Percentiles rank a stretch among this genome's conserved stretches.
phyloP scores from a whole-genome alignment of 257 asterid species.

The Jacaranda mimosifolia region DNA sequence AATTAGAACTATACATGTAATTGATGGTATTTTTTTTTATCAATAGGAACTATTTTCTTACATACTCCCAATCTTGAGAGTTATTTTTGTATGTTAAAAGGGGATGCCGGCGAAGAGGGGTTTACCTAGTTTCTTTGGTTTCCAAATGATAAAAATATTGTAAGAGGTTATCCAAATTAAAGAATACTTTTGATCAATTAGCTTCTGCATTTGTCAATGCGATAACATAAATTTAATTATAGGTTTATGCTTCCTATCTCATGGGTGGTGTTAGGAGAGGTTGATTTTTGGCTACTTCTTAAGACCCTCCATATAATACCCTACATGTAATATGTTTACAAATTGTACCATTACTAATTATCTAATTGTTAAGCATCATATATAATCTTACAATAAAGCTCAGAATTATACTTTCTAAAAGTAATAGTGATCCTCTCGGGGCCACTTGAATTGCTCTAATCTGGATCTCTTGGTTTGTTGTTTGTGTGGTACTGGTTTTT shows the following conservation, averaged over 20 bases:
- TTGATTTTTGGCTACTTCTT: slow-evolving; percentile 27
- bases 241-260: slow-evolving; percentile 25
- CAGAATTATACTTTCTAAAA: slow-evolving; percentile 9
- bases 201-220: too few species aligned
- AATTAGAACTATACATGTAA: too few species aligned
- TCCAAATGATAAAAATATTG: slow-evolving; percentile 15
- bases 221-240: neutral
- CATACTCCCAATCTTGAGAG: too few species aligned
- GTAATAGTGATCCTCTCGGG: neutral
- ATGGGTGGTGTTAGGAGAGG: slow-evolving; percentile 29
- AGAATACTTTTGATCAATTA: too few species aligned
- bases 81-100: too few species aligned
- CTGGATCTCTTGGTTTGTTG: slow-evolving; percentile 15
- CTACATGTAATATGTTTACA: neutral
- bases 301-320: neutral
- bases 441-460: slow-evolving; percentile 11
- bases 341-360: neutral
- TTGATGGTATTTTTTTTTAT: too few species aligned
- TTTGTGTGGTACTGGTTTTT: slow-evolving; percentile 10
- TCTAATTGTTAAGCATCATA: neutral
- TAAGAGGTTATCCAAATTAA: too few species aligned
- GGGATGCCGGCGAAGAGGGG: too few species aligned
- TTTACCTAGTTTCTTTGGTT: neutral
- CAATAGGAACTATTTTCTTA: too few species aligned
- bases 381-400: neutral